Percentiles rank a stretch among this genome's conserved stretches.
These are phyloP conservation scores for Calonectria pseudoreteaudii DNA, from an alignment of 2,329 filamentous ascomycete species.

Conservation along the genomic window DNA sequence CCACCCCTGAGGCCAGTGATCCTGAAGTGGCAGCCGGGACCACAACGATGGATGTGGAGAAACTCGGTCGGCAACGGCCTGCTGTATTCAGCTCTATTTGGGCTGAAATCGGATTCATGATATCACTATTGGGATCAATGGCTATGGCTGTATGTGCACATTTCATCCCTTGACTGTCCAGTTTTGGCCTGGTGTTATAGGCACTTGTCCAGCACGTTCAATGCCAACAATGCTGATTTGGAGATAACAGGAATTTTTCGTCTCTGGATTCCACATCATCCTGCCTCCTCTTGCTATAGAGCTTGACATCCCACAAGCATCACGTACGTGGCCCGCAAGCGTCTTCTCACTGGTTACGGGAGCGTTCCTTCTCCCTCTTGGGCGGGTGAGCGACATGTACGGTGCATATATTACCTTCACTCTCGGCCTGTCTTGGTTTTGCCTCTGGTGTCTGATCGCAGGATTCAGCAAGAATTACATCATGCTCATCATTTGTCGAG, in stretches of 20 bases:
- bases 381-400: constrained; percentile 71
- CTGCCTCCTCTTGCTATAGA: constrained; percentile 72
- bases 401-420: constrained; percentile 72
- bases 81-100: background rate
- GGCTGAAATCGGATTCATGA: background rate
- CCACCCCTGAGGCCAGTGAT: background rate
- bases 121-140: background rate
- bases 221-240: constrained; percentile 46
- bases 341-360: constrained; percentile 70
- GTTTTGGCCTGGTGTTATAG: constrained; percentile 64
- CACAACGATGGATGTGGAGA: background rate
- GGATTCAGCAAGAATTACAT: constrained; percentile 75
- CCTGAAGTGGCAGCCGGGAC: background rate
- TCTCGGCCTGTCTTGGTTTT: constrained; percentile 71
- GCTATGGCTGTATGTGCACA: background rate
- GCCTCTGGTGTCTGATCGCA: constrained; percentile 74
- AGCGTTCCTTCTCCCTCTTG: constrained; percentile 71
- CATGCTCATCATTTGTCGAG: constrained; percentile 79
- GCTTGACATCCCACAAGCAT: constrained; percentile 72
- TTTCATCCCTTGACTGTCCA: constrained; percentile 55
- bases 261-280: constrained; percentile 82
- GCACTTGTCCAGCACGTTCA: constrained; percentile 58
- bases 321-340: constrained; percentile 73
- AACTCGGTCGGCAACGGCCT: background rate
- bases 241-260: constrained; percentile 76